A percentile compares a stretch with the other conserved stretches of the same genome.
These are phyloP conservation scores for Hypholoma fasciculare DNA, from an alignment of 768 basidiomycete genomes.

Conservation along the genomic window DNA sequence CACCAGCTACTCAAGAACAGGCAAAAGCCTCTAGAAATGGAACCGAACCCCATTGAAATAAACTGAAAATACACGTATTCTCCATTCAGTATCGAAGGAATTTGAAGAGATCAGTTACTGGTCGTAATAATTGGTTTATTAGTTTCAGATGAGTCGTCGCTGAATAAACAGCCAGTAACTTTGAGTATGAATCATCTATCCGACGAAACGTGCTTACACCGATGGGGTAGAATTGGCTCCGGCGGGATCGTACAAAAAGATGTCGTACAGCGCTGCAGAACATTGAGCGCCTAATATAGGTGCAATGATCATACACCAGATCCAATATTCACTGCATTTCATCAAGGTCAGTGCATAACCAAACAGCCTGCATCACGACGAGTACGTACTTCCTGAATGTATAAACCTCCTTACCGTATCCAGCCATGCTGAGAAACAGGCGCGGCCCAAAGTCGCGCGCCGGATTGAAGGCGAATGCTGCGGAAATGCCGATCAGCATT, in stretches of 20 bases:
- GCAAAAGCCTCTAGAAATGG: too few species aligned
- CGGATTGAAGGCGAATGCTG: constrained; percentile 65
- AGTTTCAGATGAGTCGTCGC: too few species aligned
- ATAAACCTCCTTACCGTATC: constrained; percentile 58
- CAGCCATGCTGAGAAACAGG: constrained; percentile 67
- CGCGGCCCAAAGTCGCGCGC: constrained; percentile 74
- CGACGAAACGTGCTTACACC: not conserved
- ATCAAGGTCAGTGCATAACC: constrained; percentile 7
- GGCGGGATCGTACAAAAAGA: constrained; percentile 43
- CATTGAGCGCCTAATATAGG: constrained; percentile 58
- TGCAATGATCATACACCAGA: constrained; percentile 66
- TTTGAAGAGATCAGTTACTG: too few species aligned
- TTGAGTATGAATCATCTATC: not conserved
- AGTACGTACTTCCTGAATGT: constrained; percentile 39
- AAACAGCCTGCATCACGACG: constrained; percentile 6
- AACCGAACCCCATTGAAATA: too few species aligned
- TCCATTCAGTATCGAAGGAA: too few species aligned
- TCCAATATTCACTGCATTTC: constrained; percentile 61
- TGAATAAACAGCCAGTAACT: too few species aligned
- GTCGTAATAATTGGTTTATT: too few species aligned
- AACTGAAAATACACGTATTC: too few species aligned
- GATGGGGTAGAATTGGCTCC: not conserved
- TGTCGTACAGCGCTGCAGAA: constrained; percentile 44
- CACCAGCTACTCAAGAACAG: too few species aligned
- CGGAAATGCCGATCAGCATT: not conserved